Base-by-base conservation (phyloP, 2,329 filamentous ascomycete genomes). In the Chrysosporium keratinophilum region DNA sequence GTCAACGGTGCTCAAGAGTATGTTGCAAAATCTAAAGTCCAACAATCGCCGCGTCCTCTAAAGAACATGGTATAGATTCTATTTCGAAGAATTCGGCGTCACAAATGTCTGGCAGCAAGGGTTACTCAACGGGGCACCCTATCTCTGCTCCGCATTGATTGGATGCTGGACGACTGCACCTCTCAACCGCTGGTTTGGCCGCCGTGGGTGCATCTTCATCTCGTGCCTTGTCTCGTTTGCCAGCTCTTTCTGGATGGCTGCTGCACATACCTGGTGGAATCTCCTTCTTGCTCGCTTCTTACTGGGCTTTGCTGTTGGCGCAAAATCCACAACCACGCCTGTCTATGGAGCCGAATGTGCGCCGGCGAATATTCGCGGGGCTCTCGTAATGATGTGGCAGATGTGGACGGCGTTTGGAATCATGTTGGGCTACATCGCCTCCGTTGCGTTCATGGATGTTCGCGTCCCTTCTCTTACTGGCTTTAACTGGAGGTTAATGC, bases 361-460 rank as follows among this genome's bases (percentile, higher is more conserved):
- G 71, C 5, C 78, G 77, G 2, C 77, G 9, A 67, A 74, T 1
- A 78, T 81, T 55, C 74, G 78, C 48, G 78, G 78, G 51, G 77
- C 71, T 20, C 63, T 80, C 35, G 78, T 80, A 46, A 79, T 80
- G 76, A 71, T 65, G 34, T 78, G 75, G 71, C 73, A 75, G 54
- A 61, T 74, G 54, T 76, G 73, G 71, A 76, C 74, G 7, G 77
- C 81, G 56, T 53, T 56, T 41, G 79, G 79, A 41, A 84, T 85
- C 60, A 82, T 85, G 65, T 69, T 85, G 15, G 84, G 83, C 10
- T 81, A 78, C 51, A 78, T 75, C 56, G 81, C 81, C 57, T 85
- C 85, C 61, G 71, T 85, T 31, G 79, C 76, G 3, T 79, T 85
- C 45, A 81, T 78, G 43, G 72, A 82, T 48, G 74, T 75, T 0